Conservation (phyloP, 2,329 filamentous ascomycete species). For the Aureobasidium sp. region DNA sequence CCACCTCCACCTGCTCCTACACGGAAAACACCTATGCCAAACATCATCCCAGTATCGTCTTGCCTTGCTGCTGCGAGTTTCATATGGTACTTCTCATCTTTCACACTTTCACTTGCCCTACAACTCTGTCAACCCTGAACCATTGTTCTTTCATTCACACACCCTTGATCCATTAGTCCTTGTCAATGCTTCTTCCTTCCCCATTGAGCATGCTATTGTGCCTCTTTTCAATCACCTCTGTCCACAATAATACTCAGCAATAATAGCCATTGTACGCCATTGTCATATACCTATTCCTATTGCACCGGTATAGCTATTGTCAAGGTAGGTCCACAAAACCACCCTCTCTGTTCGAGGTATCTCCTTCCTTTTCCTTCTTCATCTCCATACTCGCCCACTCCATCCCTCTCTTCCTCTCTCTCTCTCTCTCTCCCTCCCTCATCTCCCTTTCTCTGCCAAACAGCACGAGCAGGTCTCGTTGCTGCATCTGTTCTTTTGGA, state of each 20-base stretch:
- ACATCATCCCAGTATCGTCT: too few species aligned
- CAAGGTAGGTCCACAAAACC: background rate
- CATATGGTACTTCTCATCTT: too few species aligned
- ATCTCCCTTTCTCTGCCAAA: too few species aligned
- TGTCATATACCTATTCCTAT: background rate
- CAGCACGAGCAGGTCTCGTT: background rate
- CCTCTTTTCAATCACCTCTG: background rate
- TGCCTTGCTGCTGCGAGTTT: background rate
- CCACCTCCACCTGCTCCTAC: too few species aligned
- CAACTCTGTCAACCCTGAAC: background rate
- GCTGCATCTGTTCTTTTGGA: background rate
- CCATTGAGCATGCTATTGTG: background rate
- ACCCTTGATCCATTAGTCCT: background rate
- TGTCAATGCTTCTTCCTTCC: background rate
- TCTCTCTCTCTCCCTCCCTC: background rate
- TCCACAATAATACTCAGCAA: background rate
- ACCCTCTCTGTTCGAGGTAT: background rate
- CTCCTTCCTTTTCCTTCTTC: background rate
- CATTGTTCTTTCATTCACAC: background rate
- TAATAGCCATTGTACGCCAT: background rate
- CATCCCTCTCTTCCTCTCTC: background rate
- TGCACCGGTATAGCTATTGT: conserved; percentile 10
- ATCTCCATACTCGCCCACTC: background rate
- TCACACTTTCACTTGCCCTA: background rate
- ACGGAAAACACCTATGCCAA: too few species aligned